These are phyloP conservation scores for Ramaria rubella DNA, from an alignment of 768 basidiomycete species.

Conservation along the genomic window DNA sequence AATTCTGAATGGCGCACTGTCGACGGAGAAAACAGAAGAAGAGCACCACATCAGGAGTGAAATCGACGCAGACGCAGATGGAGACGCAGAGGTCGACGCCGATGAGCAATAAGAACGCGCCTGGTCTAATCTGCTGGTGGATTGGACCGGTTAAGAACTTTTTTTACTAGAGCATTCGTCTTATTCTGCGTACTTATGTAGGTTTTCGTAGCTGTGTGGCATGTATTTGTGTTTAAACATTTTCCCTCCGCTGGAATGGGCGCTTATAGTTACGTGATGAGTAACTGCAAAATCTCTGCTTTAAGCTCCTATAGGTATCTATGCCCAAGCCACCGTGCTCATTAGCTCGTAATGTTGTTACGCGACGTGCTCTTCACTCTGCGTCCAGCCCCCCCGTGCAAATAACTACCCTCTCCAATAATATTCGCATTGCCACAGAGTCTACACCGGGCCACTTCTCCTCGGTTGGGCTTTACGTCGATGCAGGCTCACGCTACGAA, in stretches of 20 bases:
- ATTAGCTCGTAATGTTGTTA: background rate
- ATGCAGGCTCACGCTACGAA: conserved; percentile 91
- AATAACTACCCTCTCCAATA: conserved; percentile 86
- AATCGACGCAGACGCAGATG: conserved; percentile 1
- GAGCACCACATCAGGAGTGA: background rate
- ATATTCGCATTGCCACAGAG: conserved; percentile 87
- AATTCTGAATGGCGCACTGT: background rate
- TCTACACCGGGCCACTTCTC: conserved; percentile 90
- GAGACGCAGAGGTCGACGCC: conserved; percentile 1
- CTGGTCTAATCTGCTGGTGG: too few species aligned
- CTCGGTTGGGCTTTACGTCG: conserved; percentile 86
- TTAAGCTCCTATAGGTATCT: too few species aligned
- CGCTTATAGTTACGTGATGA: too few species aligned
- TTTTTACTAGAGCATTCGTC: too few species aligned
- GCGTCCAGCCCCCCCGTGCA: conserved; percentile 33
- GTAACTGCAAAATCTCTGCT: too few species aligned
- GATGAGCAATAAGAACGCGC: background rate
- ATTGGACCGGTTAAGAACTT: too few species aligned
- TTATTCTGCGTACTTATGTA: too few species aligned
- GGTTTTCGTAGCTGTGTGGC: too few species aligned
- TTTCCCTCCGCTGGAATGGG: too few species aligned
- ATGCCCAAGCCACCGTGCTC: conserved; percentile 6
- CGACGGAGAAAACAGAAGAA: background rate
- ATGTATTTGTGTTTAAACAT: too few species aligned
- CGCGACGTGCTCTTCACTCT: conserved; percentile 2